Conservation (phyloP, 129 eudicot genomes). For the Flaveria brownii region DNA sequence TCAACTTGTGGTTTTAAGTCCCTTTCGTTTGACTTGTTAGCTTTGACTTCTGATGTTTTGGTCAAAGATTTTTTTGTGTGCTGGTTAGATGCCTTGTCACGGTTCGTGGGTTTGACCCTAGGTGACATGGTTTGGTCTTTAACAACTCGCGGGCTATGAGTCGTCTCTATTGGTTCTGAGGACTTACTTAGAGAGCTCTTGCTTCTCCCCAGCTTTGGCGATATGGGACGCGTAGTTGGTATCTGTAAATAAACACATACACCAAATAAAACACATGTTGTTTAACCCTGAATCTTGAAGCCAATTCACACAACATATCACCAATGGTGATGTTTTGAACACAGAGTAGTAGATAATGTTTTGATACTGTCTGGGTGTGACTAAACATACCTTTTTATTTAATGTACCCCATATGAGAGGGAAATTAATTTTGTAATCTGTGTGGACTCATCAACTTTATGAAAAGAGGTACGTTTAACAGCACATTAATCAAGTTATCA, state of each 20-base stretch:
- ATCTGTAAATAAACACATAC: slow-evolving; percentile 37
- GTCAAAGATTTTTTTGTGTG: slow-evolving; percentile 46
- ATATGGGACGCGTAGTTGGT: slow-evolving; percentile 77
- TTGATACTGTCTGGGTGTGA: no score
- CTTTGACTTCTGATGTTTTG: slow-evolving; percentile 31
- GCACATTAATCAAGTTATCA: not conserved
- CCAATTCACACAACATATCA: slow-evolving; percentile 10
- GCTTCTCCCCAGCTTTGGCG: slow-evolving; percentile 84
- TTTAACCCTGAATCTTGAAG: slow-evolving; percentile 4
- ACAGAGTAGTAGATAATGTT: not conserved
- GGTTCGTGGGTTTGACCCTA: slow-evolving; percentile 19
- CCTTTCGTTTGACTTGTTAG: slow-evolving; percentile 40
- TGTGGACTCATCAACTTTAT: no score
- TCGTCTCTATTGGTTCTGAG: slow-evolving; percentile 29
- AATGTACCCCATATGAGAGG: no score
- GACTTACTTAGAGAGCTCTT: slow-evolving; percentile 47
- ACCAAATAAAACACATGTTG: not conserved
- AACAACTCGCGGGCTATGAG: slow-evolving; percentile 42
- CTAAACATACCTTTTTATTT: no score
- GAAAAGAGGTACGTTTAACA: no score
- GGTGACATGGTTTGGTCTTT: slow-evolving; percentile 38
- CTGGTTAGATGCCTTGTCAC: slow-evolving; percentile 43
- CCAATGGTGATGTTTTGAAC: not conserved
- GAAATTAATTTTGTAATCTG: no score
- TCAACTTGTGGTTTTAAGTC: slow-evolving; percentile 29